Evolutionary conservation across 2,329 filamentous ascomycete genomes (phyloP).

Genomic region (Epichloe sylvatica): DNA sequence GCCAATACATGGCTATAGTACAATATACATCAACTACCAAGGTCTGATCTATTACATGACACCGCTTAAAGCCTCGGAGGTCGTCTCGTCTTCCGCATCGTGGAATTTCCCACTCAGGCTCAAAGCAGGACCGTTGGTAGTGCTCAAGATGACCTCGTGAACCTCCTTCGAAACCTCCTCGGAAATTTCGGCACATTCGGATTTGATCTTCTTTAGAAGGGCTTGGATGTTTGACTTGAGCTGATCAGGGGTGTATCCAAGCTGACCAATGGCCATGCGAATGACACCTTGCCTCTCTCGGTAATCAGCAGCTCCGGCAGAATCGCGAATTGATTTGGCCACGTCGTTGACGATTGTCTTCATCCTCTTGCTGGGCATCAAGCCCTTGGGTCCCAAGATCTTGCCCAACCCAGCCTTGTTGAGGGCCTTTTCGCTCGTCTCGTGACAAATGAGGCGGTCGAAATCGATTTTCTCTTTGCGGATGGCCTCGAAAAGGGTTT

Average conservation of each 20-base stretch:
- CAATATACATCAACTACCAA: conserved; percentile 16
- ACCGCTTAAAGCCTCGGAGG: conserved; percentile 36
- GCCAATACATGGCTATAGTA: conserved; percentile 23
- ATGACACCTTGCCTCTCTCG: conserved; percentile 75
- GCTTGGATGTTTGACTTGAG: conserved; percentile 71
- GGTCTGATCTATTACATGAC: conserved; percentile 31
- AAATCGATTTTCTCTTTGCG: conserved; percentile 65
- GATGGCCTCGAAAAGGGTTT: conserved; percentile 70
- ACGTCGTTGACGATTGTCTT: conserved; percentile 82
- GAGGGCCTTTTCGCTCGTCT: conserved; percentile 60
- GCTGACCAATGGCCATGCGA: conserved; percentile 77
- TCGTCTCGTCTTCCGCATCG: conserved; percentile 43
- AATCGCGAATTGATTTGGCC: conserved; percentile 57
- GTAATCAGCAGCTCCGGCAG: conserved; percentile 76
- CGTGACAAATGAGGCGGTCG: conserved; percentile 78
- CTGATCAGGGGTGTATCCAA: conserved; percentile 78
- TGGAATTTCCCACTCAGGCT: conserved; percentile 70
- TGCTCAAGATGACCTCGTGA: conserved; percentile 63
- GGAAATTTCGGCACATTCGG: conserved; percentile 60
- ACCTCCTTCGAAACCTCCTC: conserved; percentile 31
- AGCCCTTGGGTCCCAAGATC: conserved; percentile 71
- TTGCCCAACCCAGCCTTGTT: conserved; percentile 69
- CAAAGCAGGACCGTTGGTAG: conserved; percentile 76
- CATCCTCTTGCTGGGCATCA: conserved; percentile 84
- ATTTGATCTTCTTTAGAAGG: conserved; percentile 63